phyloP scores from a whole-genome alignment of 2,329 filamentous ascomycete genomes.

The Fusarium ambrosium region DNA sequence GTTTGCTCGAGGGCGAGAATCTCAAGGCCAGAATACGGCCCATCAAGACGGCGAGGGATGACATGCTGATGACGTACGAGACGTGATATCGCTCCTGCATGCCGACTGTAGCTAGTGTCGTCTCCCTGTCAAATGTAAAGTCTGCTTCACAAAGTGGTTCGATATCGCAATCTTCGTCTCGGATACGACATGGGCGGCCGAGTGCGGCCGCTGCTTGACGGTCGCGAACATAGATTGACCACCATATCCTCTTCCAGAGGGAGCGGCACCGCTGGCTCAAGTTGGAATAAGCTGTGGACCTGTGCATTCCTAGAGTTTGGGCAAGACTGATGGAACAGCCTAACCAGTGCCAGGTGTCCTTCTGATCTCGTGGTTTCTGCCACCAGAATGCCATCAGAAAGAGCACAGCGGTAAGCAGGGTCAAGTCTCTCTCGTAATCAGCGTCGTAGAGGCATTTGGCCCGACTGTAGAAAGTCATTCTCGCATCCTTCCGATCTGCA shows the following conservation, averaged over 20 bases:
- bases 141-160: slow-evolving; percentile 22
- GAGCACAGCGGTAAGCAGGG: background rate
- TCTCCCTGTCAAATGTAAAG: slow-evolving; percentile 21
- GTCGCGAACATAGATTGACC: slow-evolving; percentile 18
- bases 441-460: background rate
- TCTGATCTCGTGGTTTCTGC: background rate
- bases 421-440: background rate
- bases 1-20: background rate
- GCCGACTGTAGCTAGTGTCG: background rate
- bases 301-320: background rate
- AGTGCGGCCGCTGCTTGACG: slow-evolving; percentile 34
- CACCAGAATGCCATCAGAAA: background rate
- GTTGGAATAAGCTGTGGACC: background rate
- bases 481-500: background rate
- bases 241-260: background rate
- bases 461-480: background rate
- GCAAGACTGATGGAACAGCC: background rate
- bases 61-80: background rate
- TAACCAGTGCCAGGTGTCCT: background rate
- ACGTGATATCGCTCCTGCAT: background rate
- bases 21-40: background rate
- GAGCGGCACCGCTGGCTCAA: background rate
- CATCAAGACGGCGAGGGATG: background rate
- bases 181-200: slow-evolving; percentile 31
- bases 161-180: slow-evolving; percentile 39